Evolutionary conservation across 164 flowering plant species (phyloP), one percentile per base, ranked within the genome.

Genomic region (Vitis rotundifolia): DNA sequence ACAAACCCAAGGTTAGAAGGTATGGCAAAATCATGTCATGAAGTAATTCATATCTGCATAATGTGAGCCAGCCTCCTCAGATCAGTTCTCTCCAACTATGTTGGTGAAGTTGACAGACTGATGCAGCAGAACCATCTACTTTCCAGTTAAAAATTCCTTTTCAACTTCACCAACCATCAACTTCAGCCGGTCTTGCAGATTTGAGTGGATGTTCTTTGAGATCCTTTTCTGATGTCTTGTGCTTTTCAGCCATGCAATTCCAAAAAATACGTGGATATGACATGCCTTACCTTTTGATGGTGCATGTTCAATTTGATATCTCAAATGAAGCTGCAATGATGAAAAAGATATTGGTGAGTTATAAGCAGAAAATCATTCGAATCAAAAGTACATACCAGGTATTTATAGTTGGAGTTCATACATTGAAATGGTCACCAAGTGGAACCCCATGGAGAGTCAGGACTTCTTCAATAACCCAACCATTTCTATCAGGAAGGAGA

Each of bases 391-490:
- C 14, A 22, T 22, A 22, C 26, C 26, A 22, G 26, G 26, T 22
- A 22, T 14, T 44, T 11, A 44, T 28, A 31, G 44, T 52, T 59
- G 28, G 16, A 18, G 37, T 68, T 10, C 87, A 22, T 89, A 94
- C 99, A 70, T 80, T 92, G 77, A 90, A 95, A 75, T 84, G 82
- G 75, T 95, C 99, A 13, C 94, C 94, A 18, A 91, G 86, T 37
- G 99, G 99, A 70, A 92, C 81, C 51, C 92, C 94, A 69, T 91
- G 91, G 62, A 95, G 91, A 22, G 90, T 88, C 93, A 89, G 80
- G 69, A 88, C 90, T 80, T 95, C 99, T 83, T 95, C 98, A 58
- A 92, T 66, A 61, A 84, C 72, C 98, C 97, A 95, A 67, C 94
- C 94, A 59, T 81, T 87, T 70, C 71, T 78, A 64, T 85, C 88